Evolutionary conservation across 1,139 yeast species (phyloP).

Genomic region (Pichia sp.): DNA sequence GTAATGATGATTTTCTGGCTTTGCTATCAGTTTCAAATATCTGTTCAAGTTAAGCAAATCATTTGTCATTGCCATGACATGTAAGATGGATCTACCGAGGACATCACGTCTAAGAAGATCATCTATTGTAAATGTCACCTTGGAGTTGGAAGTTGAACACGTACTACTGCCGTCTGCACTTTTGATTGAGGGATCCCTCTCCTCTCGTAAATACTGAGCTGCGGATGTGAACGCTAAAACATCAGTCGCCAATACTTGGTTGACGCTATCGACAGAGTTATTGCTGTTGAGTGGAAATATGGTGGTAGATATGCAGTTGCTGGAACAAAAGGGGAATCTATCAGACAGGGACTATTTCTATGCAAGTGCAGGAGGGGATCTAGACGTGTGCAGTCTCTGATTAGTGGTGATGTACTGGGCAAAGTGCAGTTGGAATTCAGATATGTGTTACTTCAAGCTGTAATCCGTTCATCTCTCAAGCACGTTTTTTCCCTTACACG

Average conservation of each 20-base stretch:
- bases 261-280: not conserved
- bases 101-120: conserved; percentile 53
- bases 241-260: conserved; percentile 2
- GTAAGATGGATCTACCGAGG: conserved; percentile 67
- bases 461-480: too few species aligned
- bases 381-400: too few species aligned
- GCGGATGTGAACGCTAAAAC: conserved; percentile 17
- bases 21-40: conserved; percentile 38
- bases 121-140: conserved; percentile 29
- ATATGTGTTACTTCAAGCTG: too few species aligned
- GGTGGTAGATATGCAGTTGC: not conserved
- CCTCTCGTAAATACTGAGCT: conserved; percentile 3
- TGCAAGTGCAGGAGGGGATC: too few species aligned
- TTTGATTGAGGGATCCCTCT: conserved; percentile 17
- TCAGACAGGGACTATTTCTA: too few species aligned
- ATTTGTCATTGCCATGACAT: conserved; percentile 48
- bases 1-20: conserved; percentile 30
- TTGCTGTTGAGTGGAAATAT: not conserved
- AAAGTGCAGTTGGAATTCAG: too few species aligned
- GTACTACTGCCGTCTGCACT: too few species aligned
- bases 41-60: conserved; percentile 39
- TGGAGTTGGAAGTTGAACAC: not conserved
- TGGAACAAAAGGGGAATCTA: not conserved
- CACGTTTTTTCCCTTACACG: too few species aligned
- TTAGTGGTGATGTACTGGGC: too few species aligned